phyloP scores from a whole-genome alignment of 139 green algal species.

The Asterochloris erici region DNA sequence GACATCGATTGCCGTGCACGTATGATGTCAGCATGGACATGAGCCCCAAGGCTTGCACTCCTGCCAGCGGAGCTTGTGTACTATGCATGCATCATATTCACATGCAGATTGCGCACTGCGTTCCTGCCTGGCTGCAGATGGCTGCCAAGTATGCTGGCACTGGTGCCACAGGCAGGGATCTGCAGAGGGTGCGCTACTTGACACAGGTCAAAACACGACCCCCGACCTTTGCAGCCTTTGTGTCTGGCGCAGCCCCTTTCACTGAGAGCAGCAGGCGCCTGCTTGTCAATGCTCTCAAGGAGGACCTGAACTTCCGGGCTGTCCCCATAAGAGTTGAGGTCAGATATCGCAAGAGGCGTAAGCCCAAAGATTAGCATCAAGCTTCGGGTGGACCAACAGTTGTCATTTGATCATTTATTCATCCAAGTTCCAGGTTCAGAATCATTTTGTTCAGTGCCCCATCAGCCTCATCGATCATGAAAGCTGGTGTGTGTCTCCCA shows the following conservation, averaged over 20 bases:
- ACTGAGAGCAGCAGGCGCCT: slow-evolving; percentile 31
- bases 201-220: slow-evolving; percentile 67
- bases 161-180: slow-evolving; percentile 9
- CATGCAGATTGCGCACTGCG: neutral
- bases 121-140: slow-evolving; percentile 7
- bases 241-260: slow-evolving; percentile 35
- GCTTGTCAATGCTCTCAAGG: slow-evolving; percentile 41
- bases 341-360: neutral
- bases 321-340: slow-evolving; percentile 50
- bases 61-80: neutral
- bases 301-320: slow-evolving; percentile 42
- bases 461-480: neutral
- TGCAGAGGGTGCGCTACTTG: slow-evolving; percentile 46
- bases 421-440: neutral
- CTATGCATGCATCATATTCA: neutral
- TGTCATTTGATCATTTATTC: too few species aligned
- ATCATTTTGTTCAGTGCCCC: neutral
- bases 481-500: neutral
- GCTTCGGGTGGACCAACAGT: too few species aligned
- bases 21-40: too few species aligned
- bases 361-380: neutral
- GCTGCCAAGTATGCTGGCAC: neutral
- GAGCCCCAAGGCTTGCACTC: neutral
- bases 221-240: slow-evolving; percentile 71
- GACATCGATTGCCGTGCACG: too few species aligned